phyloP scores from a whole-genome alignment of 202 grass and related monocot genomes.

The Setaria italica region DNA sequence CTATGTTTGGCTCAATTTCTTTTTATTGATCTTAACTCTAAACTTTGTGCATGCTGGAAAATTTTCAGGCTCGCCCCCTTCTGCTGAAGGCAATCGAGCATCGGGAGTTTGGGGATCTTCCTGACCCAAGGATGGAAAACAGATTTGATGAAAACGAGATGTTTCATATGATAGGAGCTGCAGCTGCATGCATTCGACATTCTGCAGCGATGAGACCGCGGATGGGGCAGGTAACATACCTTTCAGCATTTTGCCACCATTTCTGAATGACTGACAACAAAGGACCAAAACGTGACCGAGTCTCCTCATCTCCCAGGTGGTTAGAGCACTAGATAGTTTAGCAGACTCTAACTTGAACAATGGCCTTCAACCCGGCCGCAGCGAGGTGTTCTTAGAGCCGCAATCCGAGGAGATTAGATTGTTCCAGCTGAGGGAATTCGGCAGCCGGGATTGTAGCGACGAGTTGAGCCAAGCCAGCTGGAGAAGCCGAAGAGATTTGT shows the following conservation, averaged over 20 bases:
- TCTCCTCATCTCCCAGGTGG: slow-evolving; percentile 63
- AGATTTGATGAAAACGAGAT: slow-evolving; percentile 81
- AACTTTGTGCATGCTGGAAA: slow-evolving; percentile 34
- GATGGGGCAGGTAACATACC: slow-evolving; percentile 82
- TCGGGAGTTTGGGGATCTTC: slow-evolving; percentile 68
- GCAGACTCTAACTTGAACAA: slow-evolving; percentile 89
- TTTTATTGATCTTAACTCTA: slow-evolving; percentile 32
- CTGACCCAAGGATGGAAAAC: slow-evolving; percentile 80
- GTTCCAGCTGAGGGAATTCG: slow-evolving; percentile 90
- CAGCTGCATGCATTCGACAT: slow-evolving; percentile 90
- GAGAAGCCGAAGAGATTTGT: slow-evolving; percentile 69
- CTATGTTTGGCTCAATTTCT: background rate
- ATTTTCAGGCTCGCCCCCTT: slow-evolving; percentile 75
- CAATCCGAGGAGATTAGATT: slow-evolving; percentile 89
- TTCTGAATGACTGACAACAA: background rate
- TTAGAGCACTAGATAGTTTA: slow-evolving; percentile 94
- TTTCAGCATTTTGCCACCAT: slow-evolving; percentile 15
- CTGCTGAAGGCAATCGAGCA: slow-evolving; percentile 72
- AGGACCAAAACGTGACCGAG: slow-evolving; percentile 16
- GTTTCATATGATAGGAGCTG: slow-evolving; percentile 86
- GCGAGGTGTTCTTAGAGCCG: slow-evolving; percentile 84
- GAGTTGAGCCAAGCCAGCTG: slow-evolving; percentile 74
- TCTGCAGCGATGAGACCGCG: slow-evolving; percentile 84
- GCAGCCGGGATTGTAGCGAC: slow-evolving; percentile 71
- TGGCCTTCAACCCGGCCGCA: slow-evolving; percentile 80